These are phyloP conservation scores for Lathyrus tuberosus DNA, from an alignment of 306 rosid species.

Conservation along the genomic window DNA sequence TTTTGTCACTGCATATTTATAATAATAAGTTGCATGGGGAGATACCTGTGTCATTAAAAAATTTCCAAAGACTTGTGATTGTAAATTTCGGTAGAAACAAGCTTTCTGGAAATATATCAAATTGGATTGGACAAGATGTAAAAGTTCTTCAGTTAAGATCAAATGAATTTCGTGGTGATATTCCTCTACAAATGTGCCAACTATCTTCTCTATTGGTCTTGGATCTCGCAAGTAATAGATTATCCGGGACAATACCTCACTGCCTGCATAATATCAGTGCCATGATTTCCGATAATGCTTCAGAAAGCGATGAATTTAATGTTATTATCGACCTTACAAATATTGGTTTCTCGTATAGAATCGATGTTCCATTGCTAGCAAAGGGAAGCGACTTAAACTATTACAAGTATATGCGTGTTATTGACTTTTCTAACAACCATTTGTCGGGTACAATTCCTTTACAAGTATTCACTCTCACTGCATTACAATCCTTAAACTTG, in stretches of 20 bases:
- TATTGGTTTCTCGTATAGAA: too few species aligned
- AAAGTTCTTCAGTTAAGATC: slow-evolving; percentile 1
- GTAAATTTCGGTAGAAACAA: neutral
- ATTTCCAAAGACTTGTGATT: neutral
- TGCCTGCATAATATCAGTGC: too few species aligned
- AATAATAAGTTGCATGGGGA: neutral
- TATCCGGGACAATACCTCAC: neutral
- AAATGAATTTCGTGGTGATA: slow-evolving; percentile 16
- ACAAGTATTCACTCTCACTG: slow-evolving; percentile 1
- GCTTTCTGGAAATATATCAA: slow-evolving; percentile 7
- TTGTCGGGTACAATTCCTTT: slow-evolving; percentile 8
- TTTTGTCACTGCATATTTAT: neutral
- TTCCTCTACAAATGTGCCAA: slow-evolving; percentile 4
- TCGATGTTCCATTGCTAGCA: neutral
- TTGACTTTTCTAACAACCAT: slow-evolving; percentile 25
- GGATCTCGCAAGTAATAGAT: neutral
- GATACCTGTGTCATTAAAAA: neutral
- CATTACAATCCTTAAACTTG: slow-evolving; percentile 27
- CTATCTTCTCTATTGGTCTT: neutral
- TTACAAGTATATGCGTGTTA: neutral
- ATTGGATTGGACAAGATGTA: neutral
- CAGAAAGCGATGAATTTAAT: too few species aligned
- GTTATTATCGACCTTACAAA: too few species aligned
- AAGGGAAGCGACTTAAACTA: neutral
- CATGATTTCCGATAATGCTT: too few species aligned